Conservation (phyloP, 495 filamentous ascomycete genomes). For the Xylaria intraflava region DNA sequence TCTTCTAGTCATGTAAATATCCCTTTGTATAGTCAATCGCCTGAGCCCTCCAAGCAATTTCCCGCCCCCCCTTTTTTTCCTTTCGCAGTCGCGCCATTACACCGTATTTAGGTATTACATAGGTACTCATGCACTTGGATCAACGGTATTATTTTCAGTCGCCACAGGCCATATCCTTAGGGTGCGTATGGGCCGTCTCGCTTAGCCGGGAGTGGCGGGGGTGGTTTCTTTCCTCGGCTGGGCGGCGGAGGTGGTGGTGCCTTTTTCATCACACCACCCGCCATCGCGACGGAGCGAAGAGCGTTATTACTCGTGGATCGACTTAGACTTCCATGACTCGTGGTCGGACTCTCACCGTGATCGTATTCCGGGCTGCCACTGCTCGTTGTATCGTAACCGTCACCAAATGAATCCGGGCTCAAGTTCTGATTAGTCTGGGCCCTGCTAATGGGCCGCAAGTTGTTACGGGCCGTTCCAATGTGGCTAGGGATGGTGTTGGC, state of each 20-base stretch:
- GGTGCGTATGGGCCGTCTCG: conserved; percentile 18
- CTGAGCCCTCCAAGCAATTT: too few species aligned
- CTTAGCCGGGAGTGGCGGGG: conserved; percentile 53
- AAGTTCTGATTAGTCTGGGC: conserved; percentile 49
- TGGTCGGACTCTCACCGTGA: conserved; percentile 54
- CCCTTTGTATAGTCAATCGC: too few species aligned
- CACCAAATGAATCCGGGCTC: conserved; percentile 54
- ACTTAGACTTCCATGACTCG: conserved; percentile 53
- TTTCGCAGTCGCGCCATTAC: too few species aligned
- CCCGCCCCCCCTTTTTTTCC: too few species aligned
- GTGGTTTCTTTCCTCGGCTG: conserved; percentile 69
- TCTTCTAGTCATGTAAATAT: not conserved
- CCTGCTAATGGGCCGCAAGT: conserved; percentile 36
- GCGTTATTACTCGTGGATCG: conserved; percentile 44
- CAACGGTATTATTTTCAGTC: not conserved
- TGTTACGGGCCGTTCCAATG: conserved; percentile 33
- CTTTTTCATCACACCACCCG: conserved; percentile 51
- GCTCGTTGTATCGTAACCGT: conserved; percentile 54
- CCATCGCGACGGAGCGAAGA: conserved; percentile 32
- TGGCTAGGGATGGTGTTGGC: conserved; percentile 25
- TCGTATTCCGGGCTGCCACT: conserved; percentile 56
- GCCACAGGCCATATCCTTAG: not conserved
- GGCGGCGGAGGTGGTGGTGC: conserved; percentile 76
- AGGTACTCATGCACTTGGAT: not conserved
- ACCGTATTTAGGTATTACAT: not conserved